Conservation (phyloP, 176 grass and related monocot species). For the Saccharum spontaneum region DNA sequence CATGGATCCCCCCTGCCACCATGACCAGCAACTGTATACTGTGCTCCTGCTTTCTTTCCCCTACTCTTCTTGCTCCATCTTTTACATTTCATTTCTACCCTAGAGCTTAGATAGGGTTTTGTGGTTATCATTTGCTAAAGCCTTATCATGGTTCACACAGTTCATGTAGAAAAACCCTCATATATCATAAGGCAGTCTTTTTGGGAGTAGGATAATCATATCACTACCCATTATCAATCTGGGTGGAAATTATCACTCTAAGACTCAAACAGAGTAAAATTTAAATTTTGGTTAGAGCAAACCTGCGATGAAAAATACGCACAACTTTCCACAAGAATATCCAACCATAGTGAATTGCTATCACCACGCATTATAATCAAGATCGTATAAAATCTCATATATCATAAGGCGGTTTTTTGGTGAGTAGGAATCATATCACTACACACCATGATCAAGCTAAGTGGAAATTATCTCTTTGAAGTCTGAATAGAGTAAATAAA, state of each 20-base stretch:
- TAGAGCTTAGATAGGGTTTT: conserved; percentile 7
- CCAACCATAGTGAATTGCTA: neutral
- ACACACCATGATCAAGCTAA: neutral
- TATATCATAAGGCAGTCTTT: neutral
- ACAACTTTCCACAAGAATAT: neutral
- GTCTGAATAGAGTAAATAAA: neutral
- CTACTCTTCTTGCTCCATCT: neutral
- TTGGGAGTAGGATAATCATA: neutral
- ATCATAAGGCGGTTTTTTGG: too few species aligned
- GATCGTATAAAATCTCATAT: neutral
- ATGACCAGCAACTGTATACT: neutral
- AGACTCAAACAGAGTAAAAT: neutral
- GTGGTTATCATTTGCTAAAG: conserved; percentile 1
- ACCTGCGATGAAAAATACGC: neutral
- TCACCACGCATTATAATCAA: neutral
- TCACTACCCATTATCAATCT: neutral
- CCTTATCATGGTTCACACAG: neutral
- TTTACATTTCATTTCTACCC: neutral
- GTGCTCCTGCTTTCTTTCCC: neutral
- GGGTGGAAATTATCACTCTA: neutral
- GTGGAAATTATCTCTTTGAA: neutral
- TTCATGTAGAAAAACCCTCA: neutral
- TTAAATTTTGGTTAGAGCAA: neutral
- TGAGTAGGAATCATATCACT: too few species aligned
- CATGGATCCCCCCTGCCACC: conserved; percentile 15